phyloP scores from a whole-genome alignment of 78 protist genomes.

The Dictyostelium intermedium region DNA sequence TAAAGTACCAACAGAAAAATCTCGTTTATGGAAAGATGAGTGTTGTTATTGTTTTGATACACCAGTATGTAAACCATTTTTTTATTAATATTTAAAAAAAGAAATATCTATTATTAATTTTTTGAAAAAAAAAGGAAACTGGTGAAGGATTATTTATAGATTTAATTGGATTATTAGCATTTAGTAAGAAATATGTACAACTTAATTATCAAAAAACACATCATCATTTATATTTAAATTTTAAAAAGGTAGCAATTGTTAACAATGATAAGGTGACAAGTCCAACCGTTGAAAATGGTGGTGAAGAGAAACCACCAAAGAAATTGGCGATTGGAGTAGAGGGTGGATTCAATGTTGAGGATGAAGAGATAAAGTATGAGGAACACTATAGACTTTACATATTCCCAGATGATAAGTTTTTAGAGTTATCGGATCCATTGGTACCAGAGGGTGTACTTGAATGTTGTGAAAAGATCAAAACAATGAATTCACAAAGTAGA shows the following conservation, averaged over 20 bases:
- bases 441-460: slow-evolving; percentile 52
- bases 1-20: slow-evolving; percentile 29
- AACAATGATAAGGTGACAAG: neutral
- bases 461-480: slow-evolving; percentile 12
- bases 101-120: neutral
- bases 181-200: neutral
- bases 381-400: slow-evolving; percentile 39
- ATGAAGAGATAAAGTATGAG: slow-evolving; percentile 53
- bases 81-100: neutral
- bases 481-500: slow-evolving; percentile 14
- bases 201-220: slow-evolving; percentile 35
- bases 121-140: slow-evolving; percentile 33
- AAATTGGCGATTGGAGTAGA: slow-evolving; percentile 87
- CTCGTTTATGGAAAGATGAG: slow-evolving; percentile 87
- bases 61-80: slow-evolving; percentile 25
- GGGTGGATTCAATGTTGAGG: slow-evolving; percentile 59
- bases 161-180: slow-evolving; percentile 60
- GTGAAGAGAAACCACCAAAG: slow-evolving; percentile 65
- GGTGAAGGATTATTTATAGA: slow-evolving; percentile 87
- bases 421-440: neutral
- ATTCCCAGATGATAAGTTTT: slow-evolving; percentile 21
- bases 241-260: slow-evolving; percentile 24
- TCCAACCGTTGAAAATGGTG: slow-evolving; percentile 3
- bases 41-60: slow-evolving; percentile 86
- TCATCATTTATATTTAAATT: slow-evolving; percentile 73